Conservation (phyloP, 371 early-diverging fungal species). For the Lichtheimia ornata region DNA sequence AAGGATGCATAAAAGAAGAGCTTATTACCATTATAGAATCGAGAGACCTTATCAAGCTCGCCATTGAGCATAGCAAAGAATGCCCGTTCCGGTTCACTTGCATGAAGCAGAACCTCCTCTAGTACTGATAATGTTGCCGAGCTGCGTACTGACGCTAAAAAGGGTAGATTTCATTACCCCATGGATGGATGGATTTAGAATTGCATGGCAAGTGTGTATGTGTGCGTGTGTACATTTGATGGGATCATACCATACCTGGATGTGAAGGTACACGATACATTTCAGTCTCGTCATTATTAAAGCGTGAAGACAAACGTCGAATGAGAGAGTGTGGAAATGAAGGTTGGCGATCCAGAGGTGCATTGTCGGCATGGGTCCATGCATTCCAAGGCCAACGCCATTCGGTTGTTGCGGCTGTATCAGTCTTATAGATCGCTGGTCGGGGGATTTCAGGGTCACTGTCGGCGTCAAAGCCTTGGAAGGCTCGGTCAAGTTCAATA, state of each 20-base stretch:
- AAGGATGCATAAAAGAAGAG: not conserved
- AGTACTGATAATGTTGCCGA: constrained; percentile 30
- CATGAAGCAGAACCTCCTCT: constrained; percentile 45
- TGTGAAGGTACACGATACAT: constrained; percentile 17
- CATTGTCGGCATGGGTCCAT: constrained; percentile 9
- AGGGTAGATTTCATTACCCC: no score
- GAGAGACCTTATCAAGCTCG: constrained; percentile 62
- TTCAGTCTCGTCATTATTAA: constrained; percentile 23
- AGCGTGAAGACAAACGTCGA: constrained; percentile 24
- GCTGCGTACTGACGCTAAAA: constrained; percentile 23
- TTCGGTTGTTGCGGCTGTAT: constrained; percentile 9
- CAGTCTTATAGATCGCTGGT: constrained; percentile 7
- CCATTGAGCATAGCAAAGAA: constrained; percentile 62
- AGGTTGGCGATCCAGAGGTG: constrained; percentile 9
- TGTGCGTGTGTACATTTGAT: not conserved
- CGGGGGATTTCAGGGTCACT: constrained; percentile 13
- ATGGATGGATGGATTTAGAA: constrained; percentile 9
- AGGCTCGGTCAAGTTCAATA: constrained; percentile 23
- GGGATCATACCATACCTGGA: constrained; percentile 20
- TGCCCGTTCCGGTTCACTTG: constrained; percentile 56
- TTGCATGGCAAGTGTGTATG: not conserved
- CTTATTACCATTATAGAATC: constrained; percentile 58
- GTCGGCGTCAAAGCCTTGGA: constrained; percentile 19
- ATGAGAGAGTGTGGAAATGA: constrained; percentile 23
- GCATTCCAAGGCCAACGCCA: constrained; percentile 21